Evolutionary conservation across 257 asterid genomes (phyloP).

Genomic region (Striga asiatica): DNA sequence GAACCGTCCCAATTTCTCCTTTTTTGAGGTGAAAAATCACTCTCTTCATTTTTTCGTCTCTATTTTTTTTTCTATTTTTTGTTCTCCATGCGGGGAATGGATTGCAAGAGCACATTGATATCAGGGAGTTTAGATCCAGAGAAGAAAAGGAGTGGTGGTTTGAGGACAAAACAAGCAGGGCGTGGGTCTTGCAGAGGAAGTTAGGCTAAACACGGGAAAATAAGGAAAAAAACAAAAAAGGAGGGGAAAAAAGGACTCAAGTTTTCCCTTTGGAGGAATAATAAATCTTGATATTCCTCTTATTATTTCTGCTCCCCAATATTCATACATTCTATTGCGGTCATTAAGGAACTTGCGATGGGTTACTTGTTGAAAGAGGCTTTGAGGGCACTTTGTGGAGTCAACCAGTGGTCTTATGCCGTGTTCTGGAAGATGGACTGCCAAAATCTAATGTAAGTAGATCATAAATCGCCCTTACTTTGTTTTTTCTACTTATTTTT

Average conservation of each 20-base stretch:
- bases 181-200: constrained; percentile 80
- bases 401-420: constrained; percentile 73
- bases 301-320: too few species aligned
- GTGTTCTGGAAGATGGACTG: constrained; percentile 66
- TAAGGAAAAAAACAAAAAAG: neutral
- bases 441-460: constrained; percentile 66
- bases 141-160: constrained; percentile 71
- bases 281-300: neutral
- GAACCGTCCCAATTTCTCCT: constrained; percentile 13
- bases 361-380: constrained; percentile 70
- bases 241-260: too few species aligned
- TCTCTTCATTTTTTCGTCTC: too few species aligned
- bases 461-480: neutral
- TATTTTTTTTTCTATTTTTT: neutral
- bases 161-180: constrained; percentile 82
- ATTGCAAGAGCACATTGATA: constrained; percentile 27
- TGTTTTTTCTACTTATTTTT: neutral
- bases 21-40: constrained; percentile 8
- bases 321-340: too few species aligned
- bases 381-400: constrained; percentile 69
- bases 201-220: too few species aligned
- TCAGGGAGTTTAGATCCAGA: constrained; percentile 55
- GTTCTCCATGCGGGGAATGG: constrained; percentile 36
- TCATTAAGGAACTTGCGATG: constrained; percentile 22
- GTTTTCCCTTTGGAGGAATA: constrained; percentile 12